phyloP scores from a whole-genome alignment of 306 rosid species.

The Cucurbita maxima region DNA sequence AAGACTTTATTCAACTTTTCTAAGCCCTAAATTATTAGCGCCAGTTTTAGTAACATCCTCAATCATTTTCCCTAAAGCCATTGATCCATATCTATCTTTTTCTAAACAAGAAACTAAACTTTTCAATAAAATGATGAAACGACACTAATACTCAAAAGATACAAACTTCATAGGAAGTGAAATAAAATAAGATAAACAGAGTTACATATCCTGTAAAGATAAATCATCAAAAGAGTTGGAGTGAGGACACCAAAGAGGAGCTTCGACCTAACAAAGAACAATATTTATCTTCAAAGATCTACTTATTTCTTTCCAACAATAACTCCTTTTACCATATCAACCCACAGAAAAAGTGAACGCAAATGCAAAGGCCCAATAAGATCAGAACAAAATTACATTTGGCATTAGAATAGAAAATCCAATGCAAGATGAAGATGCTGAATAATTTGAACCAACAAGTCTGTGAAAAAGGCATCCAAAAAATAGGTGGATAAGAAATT shows the following conservation, averaged over 20 bases:
- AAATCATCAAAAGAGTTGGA: neutral
- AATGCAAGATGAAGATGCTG: neutral
- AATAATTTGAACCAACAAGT: neutral
- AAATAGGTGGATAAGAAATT: neutral
- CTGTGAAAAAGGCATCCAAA: neutral
- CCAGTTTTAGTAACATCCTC: neutral
- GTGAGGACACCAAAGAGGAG: neutral
- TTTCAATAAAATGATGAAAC: too few relatives aligned
- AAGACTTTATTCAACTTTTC: neutral
- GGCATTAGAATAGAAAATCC: neutral
- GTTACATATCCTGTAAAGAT: neutral
- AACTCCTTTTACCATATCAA: neutral
- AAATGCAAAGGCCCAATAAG: neutral
- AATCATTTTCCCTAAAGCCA: neutral
- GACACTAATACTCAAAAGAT: too few relatives aligned
- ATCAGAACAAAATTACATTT: neutral
- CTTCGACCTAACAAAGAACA: neutral
- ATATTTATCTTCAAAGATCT: neutral
- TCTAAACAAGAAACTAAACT: too few relatives aligned
- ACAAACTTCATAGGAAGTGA: too few relatives aligned
- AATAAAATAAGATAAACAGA: too few relatives aligned
- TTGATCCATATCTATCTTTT: neutral
- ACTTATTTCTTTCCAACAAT: neutral
- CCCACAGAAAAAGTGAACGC: neutral
- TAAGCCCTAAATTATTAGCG: neutral